Evolutionary conservation across 2,329 filamentous ascomycete species (phyloP).

Genomic region (Exserohilum rostratum): DNA sequence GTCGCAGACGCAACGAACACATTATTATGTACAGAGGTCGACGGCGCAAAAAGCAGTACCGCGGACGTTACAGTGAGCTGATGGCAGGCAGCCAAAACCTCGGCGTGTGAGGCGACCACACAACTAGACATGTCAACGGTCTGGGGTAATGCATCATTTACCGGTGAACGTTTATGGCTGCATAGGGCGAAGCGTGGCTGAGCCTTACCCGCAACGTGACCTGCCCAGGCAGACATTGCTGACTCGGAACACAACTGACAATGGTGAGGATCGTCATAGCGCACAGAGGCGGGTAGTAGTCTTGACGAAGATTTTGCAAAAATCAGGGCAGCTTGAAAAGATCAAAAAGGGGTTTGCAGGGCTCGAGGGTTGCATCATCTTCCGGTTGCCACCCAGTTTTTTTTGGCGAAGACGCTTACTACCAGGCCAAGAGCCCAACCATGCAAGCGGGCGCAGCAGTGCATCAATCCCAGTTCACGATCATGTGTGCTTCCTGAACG

Average conservation of each 20-base stretch:
- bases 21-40: conserved; percentile 4
- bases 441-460: background rate
- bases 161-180: conserved; percentile 24
- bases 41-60: conserved; percentile 7
- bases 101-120: conserved; percentile 20
- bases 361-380: background rate
- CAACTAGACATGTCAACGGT: background rate
- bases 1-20: conserved; percentile 13
- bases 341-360: background rate
- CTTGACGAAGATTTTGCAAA: background rate
- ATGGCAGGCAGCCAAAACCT: background rate
- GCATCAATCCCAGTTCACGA: background rate
- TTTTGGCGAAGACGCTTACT: background rate
- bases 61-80: conserved; percentile 9
- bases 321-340: background rate
- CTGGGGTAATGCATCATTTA: conserved; percentile 10
- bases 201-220: conserved; percentile 7
- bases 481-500: background rate
- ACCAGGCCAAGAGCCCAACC: background rate
- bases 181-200: conserved; percentile 7
- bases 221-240: conserved; percentile 2
- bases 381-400: background rate
- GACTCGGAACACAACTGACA: background rate
- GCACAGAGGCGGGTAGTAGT: background rate
- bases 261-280: background rate